Percentiles rank a stretch among this genome's conserved stretches.
These are phyloP conservation scores for Antrodiella citrinella DNA, from an alignment of 768 basidiomycete genomes.

Conservation along the genomic window DNA sequence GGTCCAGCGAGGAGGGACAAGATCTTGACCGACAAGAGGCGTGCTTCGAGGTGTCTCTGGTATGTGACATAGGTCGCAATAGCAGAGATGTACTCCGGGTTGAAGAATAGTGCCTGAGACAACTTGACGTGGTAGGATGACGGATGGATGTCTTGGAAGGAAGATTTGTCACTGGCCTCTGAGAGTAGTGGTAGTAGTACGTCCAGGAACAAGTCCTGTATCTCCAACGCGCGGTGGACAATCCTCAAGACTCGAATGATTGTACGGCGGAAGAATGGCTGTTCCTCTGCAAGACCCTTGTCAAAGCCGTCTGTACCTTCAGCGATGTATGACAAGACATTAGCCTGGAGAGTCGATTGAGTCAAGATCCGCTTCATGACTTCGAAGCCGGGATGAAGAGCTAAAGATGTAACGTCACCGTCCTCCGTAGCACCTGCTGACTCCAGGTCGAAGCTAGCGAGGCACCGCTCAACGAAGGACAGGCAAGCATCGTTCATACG, in stretches of 20 bases:
- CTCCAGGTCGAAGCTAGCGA: conserved; percentile 78
- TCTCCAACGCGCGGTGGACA: conserved; percentile 69
- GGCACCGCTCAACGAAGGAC: conserved; percentile 74
- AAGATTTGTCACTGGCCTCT: conserved; percentile 48
- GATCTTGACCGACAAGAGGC: conserved; percentile 73
- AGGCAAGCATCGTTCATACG: conserved; percentile 78
- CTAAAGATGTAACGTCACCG: conserved; percentile 46
- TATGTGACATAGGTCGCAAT: conserved; percentile 75
- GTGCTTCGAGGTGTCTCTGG: conserved; percentile 63
- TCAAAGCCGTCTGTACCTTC: conserved; percentile 76
- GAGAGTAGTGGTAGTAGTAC: conserved; percentile 73
- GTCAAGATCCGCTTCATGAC: conserved; percentile 74
- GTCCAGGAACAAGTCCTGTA: conserved; percentile 86
- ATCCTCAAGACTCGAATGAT: conserved; percentile 80
- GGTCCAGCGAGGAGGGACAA: conserved; percentile 60
- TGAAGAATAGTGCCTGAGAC: conserved; percentile 68
- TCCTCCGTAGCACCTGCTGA: conserved; percentile 44
- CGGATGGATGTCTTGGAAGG: conserved; percentile 49
- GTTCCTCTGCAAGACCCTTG: conserved; percentile 56
- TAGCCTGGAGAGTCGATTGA: conserved; percentile 60
- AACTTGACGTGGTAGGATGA: conserved; percentile 66
- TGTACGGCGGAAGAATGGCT: conserved; percentile 64
- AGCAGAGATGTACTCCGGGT: conserved; percentile 65
- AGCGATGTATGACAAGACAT: conserved; percentile 70
- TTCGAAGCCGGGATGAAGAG: conserved; percentile 82